Evolutionary conservation across 1,284 basidiomycete species (phyloP).

Genomic region (Tausonia pullulans): DNA sequence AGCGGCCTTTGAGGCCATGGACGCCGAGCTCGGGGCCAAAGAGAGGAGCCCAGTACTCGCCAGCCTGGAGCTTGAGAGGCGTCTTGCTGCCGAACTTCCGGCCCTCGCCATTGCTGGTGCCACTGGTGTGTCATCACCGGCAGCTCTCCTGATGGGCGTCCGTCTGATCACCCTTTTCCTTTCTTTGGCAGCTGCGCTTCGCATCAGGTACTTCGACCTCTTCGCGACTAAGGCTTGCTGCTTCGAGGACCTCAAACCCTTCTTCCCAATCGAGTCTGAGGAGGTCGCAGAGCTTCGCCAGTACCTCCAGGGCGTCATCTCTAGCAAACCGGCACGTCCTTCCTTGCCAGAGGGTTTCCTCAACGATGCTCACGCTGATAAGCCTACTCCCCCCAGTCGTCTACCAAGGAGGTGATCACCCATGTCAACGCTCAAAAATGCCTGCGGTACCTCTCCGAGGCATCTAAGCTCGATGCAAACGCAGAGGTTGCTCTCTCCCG

Average conservation of each 20-base stretch:
- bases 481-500: neutral
- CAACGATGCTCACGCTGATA: neutral
- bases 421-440: conserved; percentile 62
- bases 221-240: conserved; percentile 73
- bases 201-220: conserved; percentile 50
- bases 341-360: neutral
- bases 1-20: conserved; percentile 47
- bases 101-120: too few species aligned
- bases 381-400: conserved; percentile 33
- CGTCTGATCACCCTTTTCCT: conserved; percentile 1
- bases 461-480: neutral
- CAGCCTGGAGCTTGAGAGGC: conserved; percentile 56
- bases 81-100: conserved; percentile 28
- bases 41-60: conserved; percentile 63
- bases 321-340: neutral
- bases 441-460: conserved; percentile 41
- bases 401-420: conserved; percentile 43
- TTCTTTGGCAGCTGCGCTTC: conserved; percentile 15
- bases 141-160: conserved; percentile 28
- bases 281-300: neutral
- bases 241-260: conserved; percentile 68
- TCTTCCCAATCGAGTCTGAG: conserved; percentile 24
- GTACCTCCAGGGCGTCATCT: neutral
- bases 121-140: neutral
- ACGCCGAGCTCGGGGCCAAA: conserved; percentile 49